Evolutionary conservation across 169 alveolate genomes (phyloP).

Genomic region (Eimeria maxima): DNA sequence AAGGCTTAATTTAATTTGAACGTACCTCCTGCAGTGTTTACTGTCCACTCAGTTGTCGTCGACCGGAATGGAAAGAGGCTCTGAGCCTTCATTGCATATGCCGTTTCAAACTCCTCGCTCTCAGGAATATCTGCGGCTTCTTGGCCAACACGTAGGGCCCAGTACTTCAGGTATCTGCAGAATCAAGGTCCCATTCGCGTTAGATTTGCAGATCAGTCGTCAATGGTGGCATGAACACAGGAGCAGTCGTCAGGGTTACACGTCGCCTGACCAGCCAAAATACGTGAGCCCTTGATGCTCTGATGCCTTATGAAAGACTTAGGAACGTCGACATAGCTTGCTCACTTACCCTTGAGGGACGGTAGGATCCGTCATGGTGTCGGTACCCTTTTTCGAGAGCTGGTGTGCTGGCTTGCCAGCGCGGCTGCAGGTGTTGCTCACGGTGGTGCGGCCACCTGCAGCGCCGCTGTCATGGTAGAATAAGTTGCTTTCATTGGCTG

Average conservation of each 20-base stretch:
- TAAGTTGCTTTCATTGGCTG: neutral
- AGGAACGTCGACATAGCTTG: neutral
- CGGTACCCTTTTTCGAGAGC: neutral
- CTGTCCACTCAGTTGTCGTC: conserved; percentile 82
- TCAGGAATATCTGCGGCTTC: conserved; percentile 76
- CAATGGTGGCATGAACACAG: neutral
- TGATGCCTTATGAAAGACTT: neutral
- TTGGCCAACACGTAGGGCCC: conserved; percentile 71
- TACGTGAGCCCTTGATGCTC: neutral
- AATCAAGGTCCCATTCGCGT: neutral
- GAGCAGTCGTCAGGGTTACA: neutral
- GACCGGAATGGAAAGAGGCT: conserved; percentile 82
- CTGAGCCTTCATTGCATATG: conserved; percentile 60
- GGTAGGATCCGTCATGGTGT: conserved; percentile 5
- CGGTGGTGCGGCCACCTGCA: conserved; percentile 15
- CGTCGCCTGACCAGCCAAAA: neutral
- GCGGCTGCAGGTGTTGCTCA: conserved; percentile 28
- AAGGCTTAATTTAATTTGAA: neutral
- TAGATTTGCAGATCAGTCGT: neutral
- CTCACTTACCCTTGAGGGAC: conserved; percentile 41
- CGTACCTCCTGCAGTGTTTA: conserved; percentile 79
- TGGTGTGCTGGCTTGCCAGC: neutral
- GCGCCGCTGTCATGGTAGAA: neutral
- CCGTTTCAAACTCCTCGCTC: conserved; percentile 79
- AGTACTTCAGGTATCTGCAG: conserved; percentile 66